Base-by-base conservation (phyloP, 2,329 filamentous ascomycete species). In the Apiospora phragmitis region DNA sequence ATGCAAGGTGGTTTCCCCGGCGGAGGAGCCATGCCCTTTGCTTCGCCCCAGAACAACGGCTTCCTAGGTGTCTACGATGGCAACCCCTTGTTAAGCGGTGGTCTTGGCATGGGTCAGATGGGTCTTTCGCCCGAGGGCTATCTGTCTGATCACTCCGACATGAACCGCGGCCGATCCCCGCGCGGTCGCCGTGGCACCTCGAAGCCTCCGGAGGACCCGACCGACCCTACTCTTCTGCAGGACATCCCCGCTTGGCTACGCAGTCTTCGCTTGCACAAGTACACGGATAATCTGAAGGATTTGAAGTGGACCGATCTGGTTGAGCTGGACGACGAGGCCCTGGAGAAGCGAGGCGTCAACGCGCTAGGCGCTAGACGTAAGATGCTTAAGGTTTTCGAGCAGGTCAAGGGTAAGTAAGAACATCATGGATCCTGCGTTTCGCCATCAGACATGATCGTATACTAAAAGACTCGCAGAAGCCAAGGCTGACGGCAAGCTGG, bases 311-410 rank as follows among this genome's bases (percentile, higher is more conserved):
- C 92, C 38, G 96, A 99, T 69, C 84, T 99, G 76, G 86, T 99
- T 72, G 93, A 96, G 81, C 85, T 99, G 76, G 94, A 98, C 77
- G 96, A 99, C 76, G 95, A 95, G 79, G 95, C 94, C 67, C 86
- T 99, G 73, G 95, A 98, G 83, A 93, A 94, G 35, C 92, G 94
- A 68, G 96, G 96, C 67, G 96, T 99, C 42, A 98, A 97, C 81
- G 96, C 96, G 69, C 88, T 98, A 70, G 96, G 96, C 76, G 96
- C 96, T 24, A 88, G 96, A 76, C 93, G 95, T 80, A 99, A 99
- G 89, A 97, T 99, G 94, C 85, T 99, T 72, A 99, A 99, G 90
- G 96, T 98, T 70, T 98, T 98, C 83, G 96, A 98, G 77, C 95
- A 98, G 85, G 95, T 98, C 78, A 94, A 91, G 83, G 93, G 90